A percentile compares a stretch with the other conserved stretches of the same genome.
Evolutionary conservation across 768 basidiomycete genomes (phyloP).

Genomic region (Lentinula guzmanii): DNA sequence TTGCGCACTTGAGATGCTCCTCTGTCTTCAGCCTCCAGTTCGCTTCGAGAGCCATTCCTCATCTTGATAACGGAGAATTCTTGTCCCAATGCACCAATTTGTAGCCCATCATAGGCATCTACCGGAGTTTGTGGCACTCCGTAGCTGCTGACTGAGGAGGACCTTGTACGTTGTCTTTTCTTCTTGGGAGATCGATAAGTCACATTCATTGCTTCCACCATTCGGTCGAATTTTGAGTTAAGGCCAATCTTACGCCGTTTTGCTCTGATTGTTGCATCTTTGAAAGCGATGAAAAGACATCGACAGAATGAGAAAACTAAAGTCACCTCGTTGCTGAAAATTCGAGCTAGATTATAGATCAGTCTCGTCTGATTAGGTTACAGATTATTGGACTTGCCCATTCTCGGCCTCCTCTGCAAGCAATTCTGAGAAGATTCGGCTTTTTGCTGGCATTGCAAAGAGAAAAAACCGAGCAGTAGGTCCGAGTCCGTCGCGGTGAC

Average conservation of each 20-base stretch:
- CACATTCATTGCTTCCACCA: slow-evolving; percentile 57
- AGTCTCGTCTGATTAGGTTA: not conserved
- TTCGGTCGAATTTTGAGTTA: slow-evolving; percentile 60
- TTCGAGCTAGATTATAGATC: not conserved
- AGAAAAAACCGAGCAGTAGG: not conserved
- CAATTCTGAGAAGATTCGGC: slow-evolving; percentile 4
- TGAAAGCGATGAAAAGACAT: not conserved
- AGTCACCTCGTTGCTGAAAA: not conserved
- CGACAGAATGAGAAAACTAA: not conserved
- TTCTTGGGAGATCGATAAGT: slow-evolving; percentile 21
- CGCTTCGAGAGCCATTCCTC: slow-evolving; percentile 16
- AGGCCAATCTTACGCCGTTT: slow-evolving; percentile 48
- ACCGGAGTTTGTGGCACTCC: slow-evolving; percentile 34
- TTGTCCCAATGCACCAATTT: slow-evolving; percentile 28
- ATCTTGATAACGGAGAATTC: slow-evolving; percentile 40
- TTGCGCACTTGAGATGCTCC: not conserved
- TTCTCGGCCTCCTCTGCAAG: slow-evolving; percentile 4
- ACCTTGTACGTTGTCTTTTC: slow-evolving; percentile 26
- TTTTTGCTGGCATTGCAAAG: slow-evolving; percentile 2
- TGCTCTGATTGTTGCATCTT: slow-evolving; percentile 2
- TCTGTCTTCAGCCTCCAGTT: not conserved
- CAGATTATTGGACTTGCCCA: not conserved
- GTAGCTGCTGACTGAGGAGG: slow-evolving; percentile 37
- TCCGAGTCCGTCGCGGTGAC: not conserved
- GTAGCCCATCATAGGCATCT: slow-evolving; percentile 29